A percentile compares a stretch with the other conserved stretches of the same genome.
These are phyloP conservation scores for Colletotrichum simmondsii DNA, from an alignment of 2,329 filamentous ascomycete species.

Conservation along the genomic window DNA sequence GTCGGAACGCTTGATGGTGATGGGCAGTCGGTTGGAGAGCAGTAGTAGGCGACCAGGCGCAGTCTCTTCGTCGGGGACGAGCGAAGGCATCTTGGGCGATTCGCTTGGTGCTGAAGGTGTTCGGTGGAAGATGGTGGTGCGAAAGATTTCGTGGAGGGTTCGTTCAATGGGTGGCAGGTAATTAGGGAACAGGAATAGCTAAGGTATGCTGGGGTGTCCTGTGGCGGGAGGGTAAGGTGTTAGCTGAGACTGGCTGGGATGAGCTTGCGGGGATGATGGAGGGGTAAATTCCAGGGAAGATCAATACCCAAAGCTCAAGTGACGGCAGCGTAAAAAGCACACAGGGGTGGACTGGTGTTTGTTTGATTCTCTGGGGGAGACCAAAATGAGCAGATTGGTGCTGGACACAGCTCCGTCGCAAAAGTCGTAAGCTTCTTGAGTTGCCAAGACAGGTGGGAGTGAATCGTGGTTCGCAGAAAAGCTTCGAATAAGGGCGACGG, in stretches of 20 bases:
- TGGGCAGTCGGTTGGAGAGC: constrained; percentile 93
- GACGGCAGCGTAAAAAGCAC: constrained; percentile 10
- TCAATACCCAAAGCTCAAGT: constrained; percentile 13
- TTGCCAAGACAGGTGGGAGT: not conserved
- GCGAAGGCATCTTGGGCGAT: constrained; percentile 47
- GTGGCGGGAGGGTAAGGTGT: constrained; percentile 23
- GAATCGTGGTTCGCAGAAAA: not conserved
- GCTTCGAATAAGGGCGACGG: not conserved
- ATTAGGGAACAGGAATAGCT: constrained; percentile 10
- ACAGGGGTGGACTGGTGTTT: constrained; percentile 15
- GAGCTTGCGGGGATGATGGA: constrained; percentile 35
- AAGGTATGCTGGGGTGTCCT: constrained; percentile 11
- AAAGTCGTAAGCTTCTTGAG: not conserved
- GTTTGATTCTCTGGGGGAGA: not conserved
- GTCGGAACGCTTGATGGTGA: constrained; percentile 94
- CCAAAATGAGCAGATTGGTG: not conserved
- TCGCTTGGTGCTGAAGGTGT: constrained; percentile 13
- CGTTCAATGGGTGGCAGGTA: constrained; percentile 8
- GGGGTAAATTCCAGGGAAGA: constrained; percentile 24
- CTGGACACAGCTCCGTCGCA: not conserved
- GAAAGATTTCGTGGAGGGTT: constrained; percentile 10
- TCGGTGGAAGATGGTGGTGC: not conserved
- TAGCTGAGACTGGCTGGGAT: constrained; percentile 33
- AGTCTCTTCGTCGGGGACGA: constrained; percentile 44
- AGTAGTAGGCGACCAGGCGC: constrained; percentile 74